These are phyloP conservation scores for Hypomyces rosellus DNA, from an alignment of 2,329 filamentous ascomycete species.

Conservation along the genomic window DNA sequence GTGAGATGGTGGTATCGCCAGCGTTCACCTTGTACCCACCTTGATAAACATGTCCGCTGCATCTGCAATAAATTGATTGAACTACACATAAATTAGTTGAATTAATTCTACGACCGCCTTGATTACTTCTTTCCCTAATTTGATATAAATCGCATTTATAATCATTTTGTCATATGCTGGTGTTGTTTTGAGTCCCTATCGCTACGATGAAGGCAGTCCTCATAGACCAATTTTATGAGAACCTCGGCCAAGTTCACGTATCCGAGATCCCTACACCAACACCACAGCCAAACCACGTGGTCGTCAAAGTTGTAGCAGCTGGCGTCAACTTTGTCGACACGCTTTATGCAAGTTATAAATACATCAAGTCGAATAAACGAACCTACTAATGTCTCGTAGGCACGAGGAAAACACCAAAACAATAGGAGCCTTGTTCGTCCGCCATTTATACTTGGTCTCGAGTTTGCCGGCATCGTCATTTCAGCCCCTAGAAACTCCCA, in stretches of 20 bases:
- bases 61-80: not conserved
- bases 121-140: not conserved
- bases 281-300: slow-evolving; percentile 15
- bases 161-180: not conserved
- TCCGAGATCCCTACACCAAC: slow-evolving; percentile 18
- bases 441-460: slow-evolving; percentile 54
- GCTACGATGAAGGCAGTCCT: slow-evolving; percentile 23
- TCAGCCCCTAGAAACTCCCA: slow-evolving; percentile 27
- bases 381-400: slow-evolving; percentile 21
- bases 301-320: slow-evolving; percentile 42
- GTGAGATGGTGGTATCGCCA: too few species aligned
- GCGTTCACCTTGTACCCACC: too few species aligned
- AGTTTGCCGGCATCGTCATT: slow-evolving; percentile 51
- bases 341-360: slow-evolving; percentile 37
- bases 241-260: slow-evolving; percentile 19
- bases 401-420: slow-evolving; percentile 54
- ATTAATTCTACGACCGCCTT: too few species aligned
- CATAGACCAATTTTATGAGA: slow-evolving; percentile 20
- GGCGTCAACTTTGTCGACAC: slow-evolving; percentile 56
- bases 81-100: not conserved
- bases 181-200: not conserved
- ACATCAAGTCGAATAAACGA: not conserved
- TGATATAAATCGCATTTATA: not conserved
- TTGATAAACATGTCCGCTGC: too few species aligned
- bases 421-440: slow-evolving; percentile 49